These are phyloP conservation scores for Solanum clarkiae DNA, from an alignment of 257 asterid species.

Conservation along the genomic window DNA sequence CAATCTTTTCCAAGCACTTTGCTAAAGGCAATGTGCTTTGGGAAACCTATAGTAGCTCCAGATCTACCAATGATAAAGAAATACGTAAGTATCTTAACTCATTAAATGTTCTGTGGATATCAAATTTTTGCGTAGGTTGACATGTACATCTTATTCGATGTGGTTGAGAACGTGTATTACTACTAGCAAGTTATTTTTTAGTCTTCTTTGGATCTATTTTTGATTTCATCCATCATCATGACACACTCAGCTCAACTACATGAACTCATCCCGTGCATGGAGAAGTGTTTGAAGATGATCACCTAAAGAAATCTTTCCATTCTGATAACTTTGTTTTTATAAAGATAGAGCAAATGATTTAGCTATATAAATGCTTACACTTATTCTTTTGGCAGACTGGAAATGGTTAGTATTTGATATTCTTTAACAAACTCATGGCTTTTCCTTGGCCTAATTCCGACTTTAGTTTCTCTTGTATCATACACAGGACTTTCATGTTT, in stretches of 20 bases:
- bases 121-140: not conserved
- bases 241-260: not conserved
- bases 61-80: slow-evolving; percentile 51
- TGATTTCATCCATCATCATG: not conserved
- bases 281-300: not conserved
- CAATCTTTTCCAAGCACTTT: slow-evolving; percentile 59
- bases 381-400: not conserved
- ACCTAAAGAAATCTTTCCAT: not conserved
- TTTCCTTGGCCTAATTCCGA: not conserved
- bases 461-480: not conserved
- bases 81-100: slow-evolving; percentile 47
- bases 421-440: not conserved
- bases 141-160: not conserved
- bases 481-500: not conserved
- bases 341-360: not conserved
- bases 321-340: not conserved
- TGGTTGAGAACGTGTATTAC: not conserved
- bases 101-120: not conserved
- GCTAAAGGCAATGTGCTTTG: slow-evolving; percentile 80
- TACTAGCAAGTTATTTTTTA: not conserved
- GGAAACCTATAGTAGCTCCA: slow-evolving; percentile 80
- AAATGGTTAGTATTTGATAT: not conserved
- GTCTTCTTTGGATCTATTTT: not conserved
- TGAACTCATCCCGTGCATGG: not conserved
- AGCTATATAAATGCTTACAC: not conserved